Conservation (phyloP, 179 eudicot genomes). For the Gypsophila paniculata region DNA sequence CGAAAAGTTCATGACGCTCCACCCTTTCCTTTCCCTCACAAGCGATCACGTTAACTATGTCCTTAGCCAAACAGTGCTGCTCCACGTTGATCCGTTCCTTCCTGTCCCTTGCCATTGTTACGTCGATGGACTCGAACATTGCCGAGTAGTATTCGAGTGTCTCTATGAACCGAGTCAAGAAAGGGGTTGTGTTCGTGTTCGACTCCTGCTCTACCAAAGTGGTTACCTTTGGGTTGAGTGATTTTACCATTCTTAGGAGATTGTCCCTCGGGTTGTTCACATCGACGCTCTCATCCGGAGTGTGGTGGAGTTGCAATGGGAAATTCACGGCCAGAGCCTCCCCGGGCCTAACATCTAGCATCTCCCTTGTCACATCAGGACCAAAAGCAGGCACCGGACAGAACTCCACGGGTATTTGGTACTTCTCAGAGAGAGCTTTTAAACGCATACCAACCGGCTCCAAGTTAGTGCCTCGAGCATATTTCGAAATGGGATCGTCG, state of each 20-base stretch:
- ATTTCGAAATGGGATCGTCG: conserved; percentile 64
- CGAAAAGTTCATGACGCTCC: conserved; percentile 67
- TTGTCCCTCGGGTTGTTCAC: conserved; percentile 73
- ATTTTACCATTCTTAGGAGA: conserved; percentile 55
- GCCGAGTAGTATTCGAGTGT: conserved; percentile 68
- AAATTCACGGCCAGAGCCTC: conserved; percentile 83
- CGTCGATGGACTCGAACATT: conserved; percentile 88
- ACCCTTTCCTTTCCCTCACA: conserved; percentile 77
- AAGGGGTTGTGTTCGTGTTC: conserved; percentile 74
- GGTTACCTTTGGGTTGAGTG: conserved; percentile 71
- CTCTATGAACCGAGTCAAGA: conserved; percentile 73
- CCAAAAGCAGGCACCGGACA: no score
- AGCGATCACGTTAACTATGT: conserved; percentile 78
- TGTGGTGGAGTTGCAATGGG: conserved; percentile 76
- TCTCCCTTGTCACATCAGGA: no score
- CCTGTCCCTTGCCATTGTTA: conserved; percentile 55
- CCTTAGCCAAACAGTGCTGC: conserved; percentile 86
- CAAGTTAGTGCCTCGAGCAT: no score
- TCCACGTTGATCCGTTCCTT: conserved; percentile 80
- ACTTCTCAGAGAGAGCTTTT: conserved; percentile 51
- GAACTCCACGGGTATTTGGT: no score
- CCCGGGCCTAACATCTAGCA: conserved; percentile 42
- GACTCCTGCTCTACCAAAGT: conserved; percentile 89
- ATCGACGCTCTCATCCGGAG: conserved; percentile 92
- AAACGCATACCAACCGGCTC: conserved; percentile 92